Evolutionary conservation across 2,329 filamentous ascomycete genomes (phyloP), one percentile per base, ranked within the genome.

Genomic region (Claviceps africana): DNA sequence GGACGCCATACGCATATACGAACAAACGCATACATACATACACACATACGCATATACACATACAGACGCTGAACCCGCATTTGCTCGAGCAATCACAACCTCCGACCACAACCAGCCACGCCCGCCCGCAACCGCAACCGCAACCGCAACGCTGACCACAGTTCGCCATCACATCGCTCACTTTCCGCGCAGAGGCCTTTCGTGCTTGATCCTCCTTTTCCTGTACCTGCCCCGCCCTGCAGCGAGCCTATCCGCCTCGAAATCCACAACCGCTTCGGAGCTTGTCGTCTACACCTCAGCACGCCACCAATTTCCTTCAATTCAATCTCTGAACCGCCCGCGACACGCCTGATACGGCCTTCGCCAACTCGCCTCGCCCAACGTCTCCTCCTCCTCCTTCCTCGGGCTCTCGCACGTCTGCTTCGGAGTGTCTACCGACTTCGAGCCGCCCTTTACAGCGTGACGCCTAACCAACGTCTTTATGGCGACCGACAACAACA

Each of bases 401-500:
- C 13, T 47, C 42, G 57, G 58, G 54, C 55, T 54, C 51, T 57
- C 56, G 55, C 52, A 54, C 55, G 52, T 39, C 53, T 54, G 53
- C 45, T 54, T 60, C 55, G 57, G 56, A 58, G 58, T 56, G 57
- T 59, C 56, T 53, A 33, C 44, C 54, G 53, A 56, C 51, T 50
- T 51, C 51, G 50, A 55, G 52, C 53, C 55, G 55, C 21, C 50
- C 51, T 49, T 51, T 51, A 52, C 48, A 47, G 48, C 52, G 53
- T 50, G 54, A 54, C 47, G 49, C 33, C 52, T 55, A 58, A 60
- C 61, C 58, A 60, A 62, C 52, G 65, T 66, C 70, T 71, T 67
- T 66, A 81, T 82, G 78, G 78, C 52, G 43, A 50, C 52, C 52
- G 52, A 53, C 19, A 48, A 80, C 69, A 57, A 51, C 40, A 58